phyloP scores from a whole-genome alignment of 441 rosid species.

The Gossypium davidsonii region DNA sequence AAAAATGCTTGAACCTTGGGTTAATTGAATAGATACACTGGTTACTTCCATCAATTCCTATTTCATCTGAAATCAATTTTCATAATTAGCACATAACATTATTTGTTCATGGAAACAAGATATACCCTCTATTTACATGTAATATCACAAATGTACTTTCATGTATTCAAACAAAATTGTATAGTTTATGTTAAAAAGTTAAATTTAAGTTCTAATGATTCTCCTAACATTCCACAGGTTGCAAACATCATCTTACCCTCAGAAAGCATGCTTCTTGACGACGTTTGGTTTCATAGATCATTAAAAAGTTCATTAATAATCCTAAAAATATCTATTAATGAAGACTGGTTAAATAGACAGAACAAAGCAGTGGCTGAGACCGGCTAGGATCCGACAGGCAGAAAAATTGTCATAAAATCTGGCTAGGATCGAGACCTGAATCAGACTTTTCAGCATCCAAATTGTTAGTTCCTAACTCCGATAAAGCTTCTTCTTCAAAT shows the following conservation, averaged over 20 bases:
- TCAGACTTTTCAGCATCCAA: slow-evolving; percentile 18
- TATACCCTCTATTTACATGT: background rate
- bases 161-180: too few relatives aligned
- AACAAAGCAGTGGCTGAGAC: background rate
- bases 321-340: background rate
- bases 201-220: background rate
- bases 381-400: background rate
- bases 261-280: background rate
- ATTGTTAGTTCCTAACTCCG: slow-evolving; percentile 7
- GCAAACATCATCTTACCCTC: background rate
- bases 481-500: slow-evolving; percentile 54
- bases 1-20: slow-evolving; percentile 37
- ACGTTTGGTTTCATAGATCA: background rate
- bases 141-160: background rate
- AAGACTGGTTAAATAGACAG: background rate
- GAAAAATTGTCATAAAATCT: background rate
- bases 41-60: slow-evolving; percentile 14
- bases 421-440: slow-evolving; percentile 20
- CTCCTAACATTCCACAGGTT: background rate
- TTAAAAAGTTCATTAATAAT: background rate
- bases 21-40: slow-evolving; percentile 33
- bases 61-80: slow-evolving; percentile 22
- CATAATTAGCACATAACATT: slow-evolving; percentile 3
- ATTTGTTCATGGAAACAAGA: background rate
- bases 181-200: too few relatives aligned